A percentile compares a stretch with the other conserved stretches of the same genome.
phyloP scores from a whole-genome alignment of 1,284 basidiomycete genomes.

The Gymnopus androsaceus region DNA sequence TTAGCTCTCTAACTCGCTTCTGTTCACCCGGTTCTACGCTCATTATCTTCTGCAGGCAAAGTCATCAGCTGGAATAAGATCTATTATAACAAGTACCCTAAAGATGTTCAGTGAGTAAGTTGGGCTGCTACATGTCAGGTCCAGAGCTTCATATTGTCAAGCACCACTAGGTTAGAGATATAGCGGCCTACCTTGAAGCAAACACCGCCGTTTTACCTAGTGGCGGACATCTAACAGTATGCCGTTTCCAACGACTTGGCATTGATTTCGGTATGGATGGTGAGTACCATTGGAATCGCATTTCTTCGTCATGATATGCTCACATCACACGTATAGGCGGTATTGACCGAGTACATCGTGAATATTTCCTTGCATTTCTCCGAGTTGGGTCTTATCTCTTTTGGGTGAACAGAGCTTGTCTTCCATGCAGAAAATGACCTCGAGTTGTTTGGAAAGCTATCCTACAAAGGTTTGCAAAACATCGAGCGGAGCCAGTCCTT shows the following conservation, averaged over 20 bases:
- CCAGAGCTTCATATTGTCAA: not conserved
- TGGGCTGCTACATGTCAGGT: not conserved
- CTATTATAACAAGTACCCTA: conserved; percentile 53
- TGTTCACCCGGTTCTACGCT: too few species aligned
- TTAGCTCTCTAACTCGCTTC: too few species aligned
- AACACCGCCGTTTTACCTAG: conserved; percentile 42
- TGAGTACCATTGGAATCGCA: conserved; percentile 19
- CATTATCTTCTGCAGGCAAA: conserved; percentile 28
- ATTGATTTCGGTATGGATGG: conserved; percentile 46
- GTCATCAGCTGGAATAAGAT: conserved; percentile 45
- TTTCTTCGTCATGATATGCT: not conserved
- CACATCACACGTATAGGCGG: conserved; percentile 35
- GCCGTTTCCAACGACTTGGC: conserved; percentile 46
- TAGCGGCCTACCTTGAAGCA: conserved; percentile 39
- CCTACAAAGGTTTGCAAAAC: conserved; percentile 43
- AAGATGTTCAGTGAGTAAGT: conserved; percentile 44
- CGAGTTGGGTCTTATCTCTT: not conserved
- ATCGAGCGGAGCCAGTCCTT: conserved; percentile 38
- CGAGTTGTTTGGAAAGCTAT: conserved; percentile 42
- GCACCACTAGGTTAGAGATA: conserved; percentile 38
- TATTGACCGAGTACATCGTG: conserved; percentile 51
- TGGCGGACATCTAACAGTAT: conserved; percentile 43
- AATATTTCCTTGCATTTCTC: conserved; percentile 15
- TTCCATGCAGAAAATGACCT: conserved; percentile 49
- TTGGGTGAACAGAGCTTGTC: conserved; percentile 45